Percentiles rank a stretch among this genome's conserved stretches.
Evolutionary conservation across 2,329 filamentous ascomycete genomes (phyloP).

Genomic region (Ophiostoma populinum): DNA sequence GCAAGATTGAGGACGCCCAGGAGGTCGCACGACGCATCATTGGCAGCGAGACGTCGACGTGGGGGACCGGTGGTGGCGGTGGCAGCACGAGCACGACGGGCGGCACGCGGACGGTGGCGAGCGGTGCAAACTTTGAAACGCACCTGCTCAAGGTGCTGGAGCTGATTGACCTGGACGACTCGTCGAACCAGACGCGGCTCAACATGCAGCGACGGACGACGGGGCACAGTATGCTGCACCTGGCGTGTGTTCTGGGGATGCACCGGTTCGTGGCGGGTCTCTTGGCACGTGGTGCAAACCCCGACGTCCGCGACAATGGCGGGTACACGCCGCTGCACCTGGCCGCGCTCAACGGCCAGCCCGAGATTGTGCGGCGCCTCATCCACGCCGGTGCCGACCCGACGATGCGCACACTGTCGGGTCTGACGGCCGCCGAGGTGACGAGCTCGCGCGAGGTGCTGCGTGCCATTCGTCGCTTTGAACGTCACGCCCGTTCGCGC

Average conservation of each 20-base stretch:
- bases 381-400: slow-evolving; percentile 59
- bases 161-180: slow-evolving; percentile 62
- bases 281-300: slow-evolving; percentile 59
- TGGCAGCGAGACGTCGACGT: slow-evolving; percentile 26
- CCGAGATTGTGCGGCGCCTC: slow-evolving; percentile 59
- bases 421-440: slow-evolving; percentile 55
- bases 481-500: slow-evolving; percentile 45
- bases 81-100: slow-evolving; percentile 20
- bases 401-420: slow-evolving; percentile 49
- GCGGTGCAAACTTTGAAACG: slow-evolving; percentile 43
- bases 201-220: slow-evolving; percentile 44
- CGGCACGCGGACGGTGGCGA: slow-evolving; percentile 18
- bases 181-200: slow-evolving; percentile 45
- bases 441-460: slow-evolving; percentile 47
- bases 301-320: slow-evolving; percentile 56
- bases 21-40: slow-evolving; percentile 46
- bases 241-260: slow-evolving; percentile 59
- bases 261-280: slow-evolving; percentile 61
- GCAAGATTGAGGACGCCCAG: slow-evolving; percentile 41
- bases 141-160: slow-evolving; percentile 60
- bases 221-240: slow-evolving; percentile 67
- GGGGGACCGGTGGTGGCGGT: slow-evolving; percentile 21
- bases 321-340: slow-evolving; percentile 73
- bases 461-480: slow-evolving; percentile 43
- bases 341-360: slow-evolving; percentile 58